Evolutionary conservation across 768 basidiomycete species (phyloP).

Genomic region (Dioszegia hungarica): DNA sequence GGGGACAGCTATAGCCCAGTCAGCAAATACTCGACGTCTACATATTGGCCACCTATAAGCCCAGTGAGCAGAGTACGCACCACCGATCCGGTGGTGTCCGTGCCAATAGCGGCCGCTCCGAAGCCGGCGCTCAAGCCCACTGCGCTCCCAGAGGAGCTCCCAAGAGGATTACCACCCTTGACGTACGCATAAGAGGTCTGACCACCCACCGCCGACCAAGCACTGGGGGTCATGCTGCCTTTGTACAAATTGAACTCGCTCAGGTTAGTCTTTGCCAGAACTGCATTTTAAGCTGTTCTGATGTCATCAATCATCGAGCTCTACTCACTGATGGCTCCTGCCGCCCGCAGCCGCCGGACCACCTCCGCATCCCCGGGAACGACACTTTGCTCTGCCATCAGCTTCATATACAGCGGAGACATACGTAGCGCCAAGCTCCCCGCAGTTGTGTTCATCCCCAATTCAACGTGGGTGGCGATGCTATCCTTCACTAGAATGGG

Average conservation of each 20-base stretch:
- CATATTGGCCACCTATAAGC: too few species aligned
- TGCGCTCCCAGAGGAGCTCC: constrained; percentile 29
- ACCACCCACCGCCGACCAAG: constrained; percentile 35
- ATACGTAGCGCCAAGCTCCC: constrained; percentile 19
- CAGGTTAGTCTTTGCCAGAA: too few species aligned
- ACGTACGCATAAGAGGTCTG: constrained; percentile 36
- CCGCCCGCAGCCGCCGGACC: neutral
- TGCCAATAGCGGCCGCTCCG: constrained; percentile 26
- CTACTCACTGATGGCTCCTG: neutral
- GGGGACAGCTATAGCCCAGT: neutral
- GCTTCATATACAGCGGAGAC: neutral
- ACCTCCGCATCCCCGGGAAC: neutral
- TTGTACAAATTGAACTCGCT: too few species aligned
- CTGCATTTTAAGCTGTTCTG: too few species aligned
- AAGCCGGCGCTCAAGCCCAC: constrained; percentile 32
- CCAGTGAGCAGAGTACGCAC: too few species aligned
- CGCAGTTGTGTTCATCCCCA: constrained; percentile 41
- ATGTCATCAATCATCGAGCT: too few species aligned
- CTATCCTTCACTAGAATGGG: constrained; percentile 40
- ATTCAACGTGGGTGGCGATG: constrained; percentile 28
- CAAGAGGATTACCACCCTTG: constrained; percentile 30
- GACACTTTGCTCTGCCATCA: neutral
- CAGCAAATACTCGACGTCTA: too few species aligned
- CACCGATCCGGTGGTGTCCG: constrained; percentile 28
- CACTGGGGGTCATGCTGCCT: too few species aligned